phyloP scores from a whole-genome alignment of 805 yeast species.

The Zygoascus tannicola region DNA sequence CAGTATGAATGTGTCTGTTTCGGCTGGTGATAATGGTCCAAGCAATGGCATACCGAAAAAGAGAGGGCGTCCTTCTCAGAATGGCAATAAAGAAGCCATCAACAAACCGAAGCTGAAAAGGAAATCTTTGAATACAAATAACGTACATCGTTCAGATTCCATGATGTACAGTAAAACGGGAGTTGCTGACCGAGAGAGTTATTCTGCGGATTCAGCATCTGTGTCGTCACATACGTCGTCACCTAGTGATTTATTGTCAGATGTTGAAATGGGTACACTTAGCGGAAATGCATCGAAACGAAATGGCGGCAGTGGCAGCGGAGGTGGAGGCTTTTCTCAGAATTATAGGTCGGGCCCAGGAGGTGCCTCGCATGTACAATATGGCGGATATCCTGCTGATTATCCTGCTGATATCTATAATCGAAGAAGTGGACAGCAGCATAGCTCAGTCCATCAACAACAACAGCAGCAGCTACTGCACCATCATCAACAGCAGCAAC shows the following conservation, averaged over 20 bases:
- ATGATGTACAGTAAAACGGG: neutral
- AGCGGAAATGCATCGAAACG: constrained; percentile 28
- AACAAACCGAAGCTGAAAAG: neutral
- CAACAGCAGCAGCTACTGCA: neutral
- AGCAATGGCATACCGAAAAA: constrained; percentile 2
- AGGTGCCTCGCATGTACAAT: constrained; percentile 2
- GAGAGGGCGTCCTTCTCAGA: constrained; percentile 13
- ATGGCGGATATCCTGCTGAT: neutral
- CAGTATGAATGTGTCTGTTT: neutral
- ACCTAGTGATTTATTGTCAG: constrained; percentile 47
- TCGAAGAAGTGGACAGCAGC: neutral
- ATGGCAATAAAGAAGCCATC: neutral
- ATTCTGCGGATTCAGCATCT: constrained; percentile 21
- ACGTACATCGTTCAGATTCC: neutral
- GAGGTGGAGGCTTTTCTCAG: too few relatives aligned
- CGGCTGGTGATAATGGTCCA: neutral
- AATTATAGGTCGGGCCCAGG: neutral
- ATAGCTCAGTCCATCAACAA: neutral
- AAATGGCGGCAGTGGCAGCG: neutral
- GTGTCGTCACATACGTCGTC: constrained; percentile 32
- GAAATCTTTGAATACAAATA: neutral
- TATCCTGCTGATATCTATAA: neutral
- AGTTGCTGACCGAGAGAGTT: constrained; percentile 14
- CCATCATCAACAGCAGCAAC: too few relatives aligned
- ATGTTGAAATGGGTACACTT: constrained; percentile 29